Base-by-base conservation (phyloP, 805 yeast species). In the Clavispora carvajalis region DNA sequence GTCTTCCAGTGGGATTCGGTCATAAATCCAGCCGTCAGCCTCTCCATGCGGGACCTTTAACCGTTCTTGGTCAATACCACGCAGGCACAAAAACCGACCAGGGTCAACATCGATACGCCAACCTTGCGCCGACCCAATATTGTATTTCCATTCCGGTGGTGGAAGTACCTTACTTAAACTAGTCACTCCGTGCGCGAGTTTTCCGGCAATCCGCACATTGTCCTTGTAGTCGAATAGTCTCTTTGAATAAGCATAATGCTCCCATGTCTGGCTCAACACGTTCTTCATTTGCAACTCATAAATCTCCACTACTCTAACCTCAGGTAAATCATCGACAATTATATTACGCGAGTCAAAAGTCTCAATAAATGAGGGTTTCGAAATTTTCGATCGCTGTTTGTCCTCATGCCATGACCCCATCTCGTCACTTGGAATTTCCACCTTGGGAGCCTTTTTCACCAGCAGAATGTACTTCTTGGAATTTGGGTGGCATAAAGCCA, bases 141-240 rank as follows among this genome's bases (percentile, higher is more conserved):
- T 81, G 57, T 79, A 89, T 43, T 70, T 68, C 96, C 96, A 89
- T 11, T 79, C 80, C 9, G 55, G 46, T 1, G 96, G 96, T 1
- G 95, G 81, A 21, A 55, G 49, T 1, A 89, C 76, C 17, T 79
- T 77, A 2, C 67, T 63, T 16, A 89, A 54, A 24, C 62, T 62
- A 15, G 65, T 58, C 0, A 78, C 78, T 0, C 95, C 95, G 2
- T 73, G 71, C 1, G 96, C 96, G 9, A 76, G 69, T 41, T 72
- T 75, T 37, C 72, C 70, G 1, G 70, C 53, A 4, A 53, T 36
- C 38, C 74, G 48, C 17, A 44, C 59, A 4, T 64, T 55, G 46
- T 80, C 79, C 18, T 60, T 59, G 15, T 58, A 55, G 42, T 77
- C 81, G 58, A 82, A 90, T 0, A 80, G 57, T 3, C 66, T 64